Evolutionary conservation across 2,329 filamentous ascomycete species (phyloP).

Genomic region (Pyrenochaeta sp.): DNA sequence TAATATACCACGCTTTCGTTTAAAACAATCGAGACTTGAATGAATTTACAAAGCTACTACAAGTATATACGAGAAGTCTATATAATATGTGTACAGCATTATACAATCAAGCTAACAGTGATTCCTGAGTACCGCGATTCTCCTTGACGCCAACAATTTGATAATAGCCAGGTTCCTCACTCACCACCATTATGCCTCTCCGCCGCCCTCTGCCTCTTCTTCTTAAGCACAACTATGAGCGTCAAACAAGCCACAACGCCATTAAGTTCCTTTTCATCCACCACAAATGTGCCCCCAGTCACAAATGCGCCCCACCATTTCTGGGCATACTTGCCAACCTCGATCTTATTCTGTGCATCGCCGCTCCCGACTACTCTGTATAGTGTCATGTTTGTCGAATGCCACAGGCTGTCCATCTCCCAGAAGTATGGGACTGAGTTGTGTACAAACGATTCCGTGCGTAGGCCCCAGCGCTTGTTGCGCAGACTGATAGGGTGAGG

Average conservation of each 20-base stretch:
- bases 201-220: conserved; percentile 35
- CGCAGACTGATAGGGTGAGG: conserved; percentile 20
- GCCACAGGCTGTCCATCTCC: conserved; percentile 29
- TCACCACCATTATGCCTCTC: background rate
- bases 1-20: background rate
- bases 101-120: background rate
- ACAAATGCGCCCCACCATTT: conserved; percentile 33
- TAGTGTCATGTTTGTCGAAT: conserved; percentile 32
- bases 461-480: conserved; percentile 24
- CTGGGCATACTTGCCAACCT: conserved; percentile 35
- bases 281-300: conserved; percentile 29
- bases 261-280: conserved; percentile 31
- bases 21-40: too few species aligned
- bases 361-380: conserved; percentile 25
- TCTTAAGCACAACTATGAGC: conserved; percentile 34
- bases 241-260: conserved; percentile 32
- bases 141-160: background rate
- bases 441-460: conserved; percentile 27
- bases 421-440: conserved; percentile 27
- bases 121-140: background rate
- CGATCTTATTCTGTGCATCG: conserved; percentile 18
- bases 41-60: too few species aligned
- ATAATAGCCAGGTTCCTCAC: too few species aligned
- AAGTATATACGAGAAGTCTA: too few species aligned
- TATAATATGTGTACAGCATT: too few species aligned